Percentiles rank a stretch among this genome's conserved stretches.
Evolutionary conservation across 306 rosid species (phyloP).

Genomic region (Geum urbanum): DNA sequence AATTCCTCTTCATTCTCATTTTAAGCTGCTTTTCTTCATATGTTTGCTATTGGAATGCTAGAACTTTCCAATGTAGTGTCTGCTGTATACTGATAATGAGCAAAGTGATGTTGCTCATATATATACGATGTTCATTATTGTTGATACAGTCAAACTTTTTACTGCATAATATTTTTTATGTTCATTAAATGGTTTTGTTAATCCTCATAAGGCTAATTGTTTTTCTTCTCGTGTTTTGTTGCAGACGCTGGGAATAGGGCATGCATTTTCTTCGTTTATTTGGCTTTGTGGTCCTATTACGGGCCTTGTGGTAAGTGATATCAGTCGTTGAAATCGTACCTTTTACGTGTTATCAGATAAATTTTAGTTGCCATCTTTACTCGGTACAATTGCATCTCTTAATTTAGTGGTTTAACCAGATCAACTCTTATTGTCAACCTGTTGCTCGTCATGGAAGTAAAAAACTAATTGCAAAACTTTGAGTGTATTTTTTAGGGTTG

Average conservation of each 20-base stretch:
- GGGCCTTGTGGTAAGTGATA: constrained; percentile 89
- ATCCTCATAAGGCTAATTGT: not conserved
- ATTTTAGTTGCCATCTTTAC: not conserved
- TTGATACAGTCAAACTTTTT: not conserved
- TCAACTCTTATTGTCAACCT: not conserved
- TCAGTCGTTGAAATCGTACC: constrained; percentile 1
- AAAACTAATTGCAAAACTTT: not conserved
- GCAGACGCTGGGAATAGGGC: constrained; percentile 97
- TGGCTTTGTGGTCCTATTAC: constrained; percentile 99
- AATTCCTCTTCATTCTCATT: not conserved
- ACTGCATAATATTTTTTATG: not conserved
- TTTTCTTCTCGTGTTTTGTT: constrained; percentile 25
- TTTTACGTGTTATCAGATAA: not conserved
- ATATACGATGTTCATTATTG: not conserved
- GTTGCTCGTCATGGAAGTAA: not conserved
- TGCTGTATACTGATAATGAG: not conserved
- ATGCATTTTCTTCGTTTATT: constrained; percentile 96
- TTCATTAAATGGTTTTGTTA: not conserved
- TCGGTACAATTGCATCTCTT: not conserved
- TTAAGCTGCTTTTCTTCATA: not conserved
- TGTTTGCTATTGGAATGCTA: not conserved
- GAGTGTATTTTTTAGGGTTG: not conserved
- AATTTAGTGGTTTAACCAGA: not conserved
- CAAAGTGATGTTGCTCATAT: too few relatives aligned
- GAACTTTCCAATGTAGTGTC: not conserved